A percentile compares a stretch with the other conserved stretches of the same genome.
These are phyloP conservation scores for Leucosporidium yakuticum DNA, from an alignment of 768 basidiomycete species.

Conservation along the genomic window DNA sequence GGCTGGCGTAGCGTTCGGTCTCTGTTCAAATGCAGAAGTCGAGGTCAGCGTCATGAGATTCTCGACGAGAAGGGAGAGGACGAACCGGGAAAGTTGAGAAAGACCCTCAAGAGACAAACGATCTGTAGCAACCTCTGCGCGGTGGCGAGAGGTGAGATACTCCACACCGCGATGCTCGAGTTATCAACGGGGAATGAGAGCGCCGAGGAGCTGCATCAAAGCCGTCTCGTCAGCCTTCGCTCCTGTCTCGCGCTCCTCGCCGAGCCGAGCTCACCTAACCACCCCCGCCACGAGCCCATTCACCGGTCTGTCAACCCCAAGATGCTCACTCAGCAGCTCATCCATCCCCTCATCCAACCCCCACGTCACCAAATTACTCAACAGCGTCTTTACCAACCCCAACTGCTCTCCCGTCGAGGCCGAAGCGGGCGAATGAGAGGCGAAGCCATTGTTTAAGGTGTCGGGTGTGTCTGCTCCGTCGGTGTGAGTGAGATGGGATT, in stretches of 20 bases:
- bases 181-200: conserved; percentile 28
- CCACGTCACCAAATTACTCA: conserved; percentile 63
- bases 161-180: conserved; percentile 57
- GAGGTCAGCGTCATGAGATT: background rate
- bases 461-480: conserved; percentile 17
- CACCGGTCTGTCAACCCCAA: conserved; percentile 50
- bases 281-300: background rate
- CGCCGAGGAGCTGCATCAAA: background rate
- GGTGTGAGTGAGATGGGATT: background rate
- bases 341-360: conserved; percentile 68
- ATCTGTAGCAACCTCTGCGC: conserved; percentile 66
- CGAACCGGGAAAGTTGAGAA: conserved; percentile 68
- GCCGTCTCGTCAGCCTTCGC: conserved; percentile 4
- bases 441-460: conserved; percentile 18
- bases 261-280: background rate
- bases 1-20: conserved; percentile 60
- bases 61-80: background rate
- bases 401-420: conserved; percentile 44
- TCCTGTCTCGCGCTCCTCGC: conserved; percentile 22
- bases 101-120: conserved; percentile 59
- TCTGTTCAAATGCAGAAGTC: conserved; percentile 48
- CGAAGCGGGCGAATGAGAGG: too few species aligned
- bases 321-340: conserved; percentile 55
- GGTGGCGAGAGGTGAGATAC: conserved; percentile 63
- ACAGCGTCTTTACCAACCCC: conserved; percentile 54